Evolutionary conservation across 768 basidiomycete species (phyloP).

Genomic region (Lentinula detonsa): DNA sequence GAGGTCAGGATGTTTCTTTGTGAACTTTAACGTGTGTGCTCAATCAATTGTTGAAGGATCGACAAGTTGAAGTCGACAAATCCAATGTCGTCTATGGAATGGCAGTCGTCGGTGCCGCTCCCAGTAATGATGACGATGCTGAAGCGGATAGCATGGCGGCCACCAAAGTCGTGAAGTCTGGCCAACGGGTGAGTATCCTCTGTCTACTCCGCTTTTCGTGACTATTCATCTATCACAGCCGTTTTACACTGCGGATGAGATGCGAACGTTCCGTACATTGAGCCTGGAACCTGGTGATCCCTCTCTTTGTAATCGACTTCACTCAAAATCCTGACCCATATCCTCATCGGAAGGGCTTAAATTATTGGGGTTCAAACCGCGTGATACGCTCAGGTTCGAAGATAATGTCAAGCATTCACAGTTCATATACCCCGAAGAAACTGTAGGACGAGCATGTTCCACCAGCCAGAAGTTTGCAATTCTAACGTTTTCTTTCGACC

Average conservation of each 20-base stretch:
- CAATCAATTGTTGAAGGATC: conserved; percentile 23
- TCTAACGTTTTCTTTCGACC: neutral
- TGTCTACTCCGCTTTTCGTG: neutral
- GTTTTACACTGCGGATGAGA: conserved; percentile 81
- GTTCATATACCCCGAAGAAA: conserved; percentile 80
- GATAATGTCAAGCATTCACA: conserved; percentile 41
- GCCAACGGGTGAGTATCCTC: conserved; percentile 40
- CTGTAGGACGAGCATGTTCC: conserved; percentile 38
- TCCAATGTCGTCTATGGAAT: conserved; percentile 40
- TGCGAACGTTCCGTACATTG: conserved; percentile 75
- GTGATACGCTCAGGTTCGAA: conserved; percentile 63
- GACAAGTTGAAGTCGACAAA: conserved; percentile 40
- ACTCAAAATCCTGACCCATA: neutral
- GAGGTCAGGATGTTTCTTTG: conserved; percentile 38
- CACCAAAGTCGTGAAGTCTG: conserved; percentile 40
- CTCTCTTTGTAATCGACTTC: neutral
- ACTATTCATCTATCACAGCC: conserved; percentile 38
- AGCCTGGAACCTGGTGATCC: conserved; percentile 67
- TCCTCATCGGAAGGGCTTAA: conserved; percentile 55
- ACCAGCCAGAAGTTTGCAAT: neutral
- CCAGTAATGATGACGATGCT: conserved; percentile 30
- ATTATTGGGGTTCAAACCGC: conserved; percentile 88
- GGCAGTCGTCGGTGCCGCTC: conserved; percentile 26
- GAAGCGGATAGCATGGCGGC: conserved; percentile 32
- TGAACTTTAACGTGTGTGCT: neutral